Conservation (phyloP, 495 filamentous ascomycete genomes). For the Penicillium cataractarum region DNA sequence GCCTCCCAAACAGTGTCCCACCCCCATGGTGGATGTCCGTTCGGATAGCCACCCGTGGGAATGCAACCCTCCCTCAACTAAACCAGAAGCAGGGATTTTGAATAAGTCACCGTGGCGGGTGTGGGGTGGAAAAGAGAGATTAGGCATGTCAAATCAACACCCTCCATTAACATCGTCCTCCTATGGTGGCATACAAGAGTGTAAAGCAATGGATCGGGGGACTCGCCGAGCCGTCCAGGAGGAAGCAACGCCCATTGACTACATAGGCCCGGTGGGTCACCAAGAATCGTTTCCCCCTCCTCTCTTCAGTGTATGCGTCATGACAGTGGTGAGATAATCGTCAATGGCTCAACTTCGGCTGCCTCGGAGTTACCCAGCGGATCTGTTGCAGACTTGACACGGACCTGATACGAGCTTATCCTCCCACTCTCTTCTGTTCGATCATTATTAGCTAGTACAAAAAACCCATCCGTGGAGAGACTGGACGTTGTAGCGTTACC, state of each 20-base stretch:
- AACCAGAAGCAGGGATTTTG: conserved; percentile 37
- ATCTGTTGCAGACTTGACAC: not conserved
- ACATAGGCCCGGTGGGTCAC: conserved; percentile 4
- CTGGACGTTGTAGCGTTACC: conserved; percentile 6
- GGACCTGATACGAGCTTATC: not conserved
- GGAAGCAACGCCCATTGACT: conserved; percentile 19
- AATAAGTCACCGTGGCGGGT: conserved; percentile 34
- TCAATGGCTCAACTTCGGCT: conserved; percentile 19
- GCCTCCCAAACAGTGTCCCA: conserved; percentile 25
- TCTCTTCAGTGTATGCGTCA: conserved; percentile 42
- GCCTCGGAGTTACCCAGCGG: conserved; percentile 25
- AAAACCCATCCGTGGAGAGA: conserved; percentile 2
- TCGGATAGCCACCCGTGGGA: conserved; percentile 42
- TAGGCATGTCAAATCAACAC: conserved; percentile 27
- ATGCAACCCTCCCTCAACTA: conserved; percentile 45
- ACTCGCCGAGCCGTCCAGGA: conserved; percentile 21
- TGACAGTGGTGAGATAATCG: conserved; percentile 30
- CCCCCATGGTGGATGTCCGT: conserved; percentile 22
- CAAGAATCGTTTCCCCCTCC: conserved; percentile 6
- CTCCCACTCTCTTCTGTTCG: conserved; percentile 5
- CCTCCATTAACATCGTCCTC: conserved; percentile 9
- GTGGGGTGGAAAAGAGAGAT: conserved; percentile 10
- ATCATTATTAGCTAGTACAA: conserved; percentile 8
- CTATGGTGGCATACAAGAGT: conserved; percentile 1
- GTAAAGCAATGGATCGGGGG: conserved; percentile 24